Evolutionary conservation across 352 stramenopile species (phyloP).

Genomic region (Pythium plurisporium): DNA sequence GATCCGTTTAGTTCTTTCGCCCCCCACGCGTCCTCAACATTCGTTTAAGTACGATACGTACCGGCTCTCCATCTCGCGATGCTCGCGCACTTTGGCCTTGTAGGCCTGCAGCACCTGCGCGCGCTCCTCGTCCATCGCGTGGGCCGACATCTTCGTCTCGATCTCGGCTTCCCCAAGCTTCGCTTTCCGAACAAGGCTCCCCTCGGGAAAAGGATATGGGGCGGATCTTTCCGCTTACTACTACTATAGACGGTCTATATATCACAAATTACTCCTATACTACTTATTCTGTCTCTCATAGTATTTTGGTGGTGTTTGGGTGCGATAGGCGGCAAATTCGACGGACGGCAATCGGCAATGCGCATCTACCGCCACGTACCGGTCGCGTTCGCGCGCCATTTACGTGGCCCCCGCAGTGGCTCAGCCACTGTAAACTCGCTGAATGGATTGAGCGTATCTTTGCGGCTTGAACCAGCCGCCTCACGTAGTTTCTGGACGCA

Average conservation of each 20-base stretch:
- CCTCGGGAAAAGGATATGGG: constrained; percentile 23
- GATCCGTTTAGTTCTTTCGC: no score
- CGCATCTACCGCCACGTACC: constrained; percentile 7
- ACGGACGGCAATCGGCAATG: constrained; percentile 10
- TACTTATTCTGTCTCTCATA: constrained; percentile 15
- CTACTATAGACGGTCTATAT: background rate
- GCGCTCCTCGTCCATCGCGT: constrained; percentile 78
- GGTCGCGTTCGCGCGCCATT: constrained; percentile 5
- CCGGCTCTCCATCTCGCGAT: constrained; percentile 95
- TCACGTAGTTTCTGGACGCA: constrained; percentile 1
- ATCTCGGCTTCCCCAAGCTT: constrained; percentile 20
- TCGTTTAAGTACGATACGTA: constrained; percentile 14
- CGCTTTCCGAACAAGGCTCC: constrained; percentile 7
- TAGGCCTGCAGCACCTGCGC: constrained; percentile 94
- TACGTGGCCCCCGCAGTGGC: no score
- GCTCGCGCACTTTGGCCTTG: constrained; percentile 95
- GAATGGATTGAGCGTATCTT: background rate
- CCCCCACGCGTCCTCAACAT: no score
- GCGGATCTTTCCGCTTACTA: constrained; percentile 14
- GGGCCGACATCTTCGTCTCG: constrained; percentile 44
- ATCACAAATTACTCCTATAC: background rate
- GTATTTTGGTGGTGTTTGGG: background rate
- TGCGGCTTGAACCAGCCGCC: constrained; percentile 1
- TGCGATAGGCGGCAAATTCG: background rate
- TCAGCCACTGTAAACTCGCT: background rate